Conservation (phyloP, 1,284 basidiomycete genomes). For the Sanghuangporus baumii region DNA sequence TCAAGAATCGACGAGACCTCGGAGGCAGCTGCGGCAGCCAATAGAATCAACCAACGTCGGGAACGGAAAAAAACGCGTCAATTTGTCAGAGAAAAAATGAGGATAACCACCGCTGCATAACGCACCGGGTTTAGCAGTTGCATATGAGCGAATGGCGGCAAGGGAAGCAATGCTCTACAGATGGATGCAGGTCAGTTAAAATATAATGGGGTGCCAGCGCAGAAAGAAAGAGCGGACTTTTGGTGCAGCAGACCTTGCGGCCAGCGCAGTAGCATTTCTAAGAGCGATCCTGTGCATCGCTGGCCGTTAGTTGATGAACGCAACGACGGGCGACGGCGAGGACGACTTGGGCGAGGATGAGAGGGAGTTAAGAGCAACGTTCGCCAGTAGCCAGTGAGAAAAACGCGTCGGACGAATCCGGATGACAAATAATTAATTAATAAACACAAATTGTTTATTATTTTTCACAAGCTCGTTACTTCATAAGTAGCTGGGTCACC, state of each 20-base stretch:
- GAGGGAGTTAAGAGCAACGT: constrained; percentile 24
- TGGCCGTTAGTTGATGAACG: constrained; percentile 25
- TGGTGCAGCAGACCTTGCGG: constrained; percentile 44
- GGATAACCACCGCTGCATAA: constrained; percentile 20
- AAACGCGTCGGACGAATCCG: not conserved
- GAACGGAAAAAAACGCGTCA: constrained; percentile 3
- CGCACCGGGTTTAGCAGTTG: constrained; percentile 95
- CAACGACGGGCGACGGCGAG: constrained; percentile 15
- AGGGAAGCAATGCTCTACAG: constrained; percentile 31
- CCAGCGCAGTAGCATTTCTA: constrained; percentile 72
- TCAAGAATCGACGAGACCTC: constrained; percentile 99
- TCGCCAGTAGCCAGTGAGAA: constrained; percentile 2
- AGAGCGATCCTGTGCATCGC: constrained; percentile 87
- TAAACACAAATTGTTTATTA: constrained; percentile 19
- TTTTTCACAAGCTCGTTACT: constrained; percentile 26
- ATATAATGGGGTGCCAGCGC: constrained; percentile 9
- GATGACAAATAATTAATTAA: not conserved
- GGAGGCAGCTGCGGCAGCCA: constrained; percentile 72
- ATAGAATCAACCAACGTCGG: constrained; percentile 16
- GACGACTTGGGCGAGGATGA: constrained; percentile 33
- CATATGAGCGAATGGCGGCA: constrained; percentile 76
- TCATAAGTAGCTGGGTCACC: not conserved
- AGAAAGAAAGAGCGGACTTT: constrained; percentile 41
- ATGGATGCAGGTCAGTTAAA: constrained; percentile 9
- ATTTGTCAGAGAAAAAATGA: constrained; percentile 8